These are phyloP conservation scores for Microstegium vimineum DNA, from an alignment of 176 grass and related monocot genomes.

Conservation along the genomic window DNA sequence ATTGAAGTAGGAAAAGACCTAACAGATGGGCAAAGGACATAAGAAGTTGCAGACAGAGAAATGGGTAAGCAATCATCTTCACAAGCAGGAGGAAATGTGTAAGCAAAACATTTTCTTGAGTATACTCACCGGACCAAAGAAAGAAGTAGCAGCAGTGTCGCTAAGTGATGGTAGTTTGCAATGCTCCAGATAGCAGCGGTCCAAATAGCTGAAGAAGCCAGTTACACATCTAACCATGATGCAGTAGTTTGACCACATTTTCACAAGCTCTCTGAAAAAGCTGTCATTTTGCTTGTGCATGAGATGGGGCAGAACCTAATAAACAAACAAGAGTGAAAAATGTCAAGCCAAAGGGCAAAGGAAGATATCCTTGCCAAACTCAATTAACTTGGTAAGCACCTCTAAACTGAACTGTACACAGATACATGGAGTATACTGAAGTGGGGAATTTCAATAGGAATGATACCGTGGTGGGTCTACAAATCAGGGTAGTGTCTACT, in stretches of 20 bases:
- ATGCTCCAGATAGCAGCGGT: constrained; percentile 38
- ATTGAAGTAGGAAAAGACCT: constrained; percentile 54
- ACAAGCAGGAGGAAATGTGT: background rate
- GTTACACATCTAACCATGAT: constrained; percentile 36
- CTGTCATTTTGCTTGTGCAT: constrained; percentile 32
- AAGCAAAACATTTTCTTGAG: background rate
- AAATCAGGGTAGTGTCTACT: background rate
- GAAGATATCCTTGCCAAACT: background rate
- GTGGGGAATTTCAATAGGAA: background rate
- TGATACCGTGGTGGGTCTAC: background rate
- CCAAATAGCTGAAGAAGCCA: constrained; percentile 50
- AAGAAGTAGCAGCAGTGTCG: constrained; percentile 42
- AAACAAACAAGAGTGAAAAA: background rate
- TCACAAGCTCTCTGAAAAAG: constrained; percentile 43
- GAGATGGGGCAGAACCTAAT: constrained; percentile 55
- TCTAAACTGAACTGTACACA: constrained; percentile 1
- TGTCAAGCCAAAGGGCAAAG: constrained; percentile 3
- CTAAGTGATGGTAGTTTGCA: constrained; percentile 43
- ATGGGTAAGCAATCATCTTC: background rate
- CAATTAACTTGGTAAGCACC: background rate
- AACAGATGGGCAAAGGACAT: constrained; percentile 21
- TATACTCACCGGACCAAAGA: constrained; percentile 39
- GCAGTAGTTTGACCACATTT: constrained; percentile 58
- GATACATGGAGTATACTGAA: background rate
- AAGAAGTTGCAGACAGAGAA: constrained; percentile 8